These are phyloP conservation scores for Knoxdaviesia proteae DNA, from an alignment of 2,329 filamentous ascomycete genomes.

Conservation along the genomic window DNA sequence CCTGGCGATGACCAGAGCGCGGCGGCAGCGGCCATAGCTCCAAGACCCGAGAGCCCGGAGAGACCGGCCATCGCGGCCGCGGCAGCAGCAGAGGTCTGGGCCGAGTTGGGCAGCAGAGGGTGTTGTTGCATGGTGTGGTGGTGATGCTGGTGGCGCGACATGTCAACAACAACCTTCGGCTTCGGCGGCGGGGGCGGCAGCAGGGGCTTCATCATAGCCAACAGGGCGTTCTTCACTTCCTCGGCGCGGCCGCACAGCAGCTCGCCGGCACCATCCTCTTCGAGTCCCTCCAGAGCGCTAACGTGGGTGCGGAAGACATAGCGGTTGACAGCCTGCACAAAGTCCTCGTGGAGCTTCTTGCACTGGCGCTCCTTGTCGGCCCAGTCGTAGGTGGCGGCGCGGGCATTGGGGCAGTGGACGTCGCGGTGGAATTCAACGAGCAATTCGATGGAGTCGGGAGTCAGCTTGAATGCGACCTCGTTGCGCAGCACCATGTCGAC, in stretches of 20 bases:
- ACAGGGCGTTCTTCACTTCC: conserved; percentile 75
- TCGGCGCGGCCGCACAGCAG: conserved; percentile 79
- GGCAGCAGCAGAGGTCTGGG: conserved; percentile 9
- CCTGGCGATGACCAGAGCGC: conserved; percentile 1
- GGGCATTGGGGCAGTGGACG: conserved; percentile 75
- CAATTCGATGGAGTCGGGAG: conserved; percentile 77
- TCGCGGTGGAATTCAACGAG: conserved; percentile 94
- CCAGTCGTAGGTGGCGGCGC: conserved; percentile 83
- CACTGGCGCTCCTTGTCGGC: conserved; percentile 88
- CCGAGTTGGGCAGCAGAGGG: conserved; percentile 67
- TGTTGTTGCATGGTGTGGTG: too few species aligned
- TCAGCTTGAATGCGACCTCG: conserved; percentile 96
- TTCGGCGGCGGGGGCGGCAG: conserved; percentile 62
- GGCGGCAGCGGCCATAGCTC: conserved; percentile 18
- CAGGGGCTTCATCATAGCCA: conserved; percentile 69
- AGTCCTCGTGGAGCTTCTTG: conserved; percentile 95
- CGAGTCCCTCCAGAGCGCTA: conserved; percentile 76
- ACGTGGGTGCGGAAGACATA: conserved; percentile 87
- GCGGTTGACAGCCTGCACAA: conserved; percentile 89
- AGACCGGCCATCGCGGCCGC: too few species aligned
- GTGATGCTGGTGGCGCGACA: conserved; percentile 50
- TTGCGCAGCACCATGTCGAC: conserved; percentile 97
- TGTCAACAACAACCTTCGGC: conserved; percentile 43
- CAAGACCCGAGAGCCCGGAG: conserved; percentile 10
- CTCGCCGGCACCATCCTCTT: conserved; percentile 91